Conservation (phyloP, 305 asterid genomes). For the Ajuga reptans region DNA sequence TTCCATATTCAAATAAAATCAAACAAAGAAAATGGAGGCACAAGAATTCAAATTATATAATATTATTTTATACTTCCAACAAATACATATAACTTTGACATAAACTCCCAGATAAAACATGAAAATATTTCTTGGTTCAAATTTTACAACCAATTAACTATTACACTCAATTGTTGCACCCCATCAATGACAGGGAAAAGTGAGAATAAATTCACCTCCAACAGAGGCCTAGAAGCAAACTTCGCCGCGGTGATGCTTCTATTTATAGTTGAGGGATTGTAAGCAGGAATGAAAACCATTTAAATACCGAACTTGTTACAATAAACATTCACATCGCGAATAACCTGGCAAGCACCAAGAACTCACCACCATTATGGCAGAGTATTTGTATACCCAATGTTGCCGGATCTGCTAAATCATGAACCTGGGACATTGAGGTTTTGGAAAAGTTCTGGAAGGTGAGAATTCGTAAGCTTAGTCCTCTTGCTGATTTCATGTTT, state of each 20-base stretch:
- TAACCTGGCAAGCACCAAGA: not conserved
- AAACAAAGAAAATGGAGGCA: not conserved
- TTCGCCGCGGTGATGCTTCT: not conserved
- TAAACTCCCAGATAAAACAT: not conserved
- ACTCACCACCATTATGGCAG: not conserved
- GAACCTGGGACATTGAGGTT: constrained; percentile 36
- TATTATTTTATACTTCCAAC: not conserved
- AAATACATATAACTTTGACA: not conserved
- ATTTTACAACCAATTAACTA: not conserved
- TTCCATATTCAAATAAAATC: not conserved
- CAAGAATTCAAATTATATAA: not conserved
- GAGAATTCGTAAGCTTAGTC: constrained; percentile 89
- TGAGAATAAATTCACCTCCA: not conserved
- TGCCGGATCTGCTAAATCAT: not conserved
- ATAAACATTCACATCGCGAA: not conserved
- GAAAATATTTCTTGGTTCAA: not conserved
- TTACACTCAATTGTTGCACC: not conserved
- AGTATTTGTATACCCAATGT: not conserved
- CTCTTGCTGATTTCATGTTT: constrained; percentile 81
- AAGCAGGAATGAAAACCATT: not conserved
- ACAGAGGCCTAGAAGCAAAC: not conserved
- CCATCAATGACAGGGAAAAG: not conserved
- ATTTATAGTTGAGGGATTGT: not conserved
- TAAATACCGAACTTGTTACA: not conserved
- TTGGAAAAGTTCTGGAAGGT: constrained; percentile 80